A percentile compares a stretch with the other conserved stretches of the same genome.
Conservation (phyloP, 306 rosid species). For the Erythrophleum fordii region DNA sequence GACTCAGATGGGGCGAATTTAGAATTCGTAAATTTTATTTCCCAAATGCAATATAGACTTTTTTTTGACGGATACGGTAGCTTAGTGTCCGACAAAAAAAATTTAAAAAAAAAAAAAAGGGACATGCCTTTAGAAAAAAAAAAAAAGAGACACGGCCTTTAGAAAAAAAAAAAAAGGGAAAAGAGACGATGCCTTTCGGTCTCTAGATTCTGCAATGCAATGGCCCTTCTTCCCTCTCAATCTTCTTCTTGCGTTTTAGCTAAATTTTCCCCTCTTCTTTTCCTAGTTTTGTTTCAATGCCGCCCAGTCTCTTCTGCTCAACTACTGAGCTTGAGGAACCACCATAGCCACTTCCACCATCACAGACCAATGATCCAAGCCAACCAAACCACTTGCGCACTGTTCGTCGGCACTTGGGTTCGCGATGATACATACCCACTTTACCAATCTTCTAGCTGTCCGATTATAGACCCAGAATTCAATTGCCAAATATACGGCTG, state of each 20-base stretch:
- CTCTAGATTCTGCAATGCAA: too few relatives aligned
- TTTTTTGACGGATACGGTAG: too few relatives aligned
- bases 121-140: too few relatives aligned
- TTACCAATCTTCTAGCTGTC: conserved; percentile 71
- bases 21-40: too few relatives aligned
- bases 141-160: too few relatives aligned
- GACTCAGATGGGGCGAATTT: too few relatives aligned
- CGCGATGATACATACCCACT: conserved; percentile 72
- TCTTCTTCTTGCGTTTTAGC: conserved; percentile 17
- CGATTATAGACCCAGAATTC: conserved; percentile 75
- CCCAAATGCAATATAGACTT: too few relatives aligned
- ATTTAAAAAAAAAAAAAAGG: too few relatives aligned
- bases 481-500: conserved; percentile 85
- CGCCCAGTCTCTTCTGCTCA: conserved; percentile 56
- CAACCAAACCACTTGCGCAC: conserved; percentile 64
- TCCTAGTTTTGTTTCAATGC: conserved; percentile 46
- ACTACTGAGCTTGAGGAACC: conserved; percentile 52
- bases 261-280: conserved; percentile 40
- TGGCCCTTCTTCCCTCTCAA: conserved; percentile 42
- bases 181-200: too few relatives aligned
- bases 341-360: conserved; percentile 43
- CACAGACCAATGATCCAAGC: conserved; percentile 60
- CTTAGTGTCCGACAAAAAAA: too few relatives aligned
- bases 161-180: too few relatives aligned
- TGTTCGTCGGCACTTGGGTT: conserved; percentile 80